Conservation (phyloP, 352 stramenopile genomes). For the Phytopythium litorale region DNA sequence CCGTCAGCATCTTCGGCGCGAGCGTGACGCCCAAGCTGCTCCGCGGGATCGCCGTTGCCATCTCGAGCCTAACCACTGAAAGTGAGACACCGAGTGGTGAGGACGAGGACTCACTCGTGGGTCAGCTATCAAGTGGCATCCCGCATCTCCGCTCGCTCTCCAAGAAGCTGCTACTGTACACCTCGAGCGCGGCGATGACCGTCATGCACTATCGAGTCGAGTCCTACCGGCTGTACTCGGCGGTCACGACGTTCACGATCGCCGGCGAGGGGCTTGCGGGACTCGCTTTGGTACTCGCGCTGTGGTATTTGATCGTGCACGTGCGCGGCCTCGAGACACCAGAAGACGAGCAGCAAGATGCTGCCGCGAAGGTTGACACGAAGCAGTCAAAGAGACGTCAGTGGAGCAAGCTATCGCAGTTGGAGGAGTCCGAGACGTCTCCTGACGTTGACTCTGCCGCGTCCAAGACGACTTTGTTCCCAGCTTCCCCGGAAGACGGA, state of each 20-base stretch:
- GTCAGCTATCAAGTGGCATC: not conserved
- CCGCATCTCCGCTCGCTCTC: not conserved
- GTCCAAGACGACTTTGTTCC: not conserved
- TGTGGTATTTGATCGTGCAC: not conserved
- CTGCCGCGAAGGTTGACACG: not conserved
- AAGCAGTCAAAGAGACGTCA: not conserved
- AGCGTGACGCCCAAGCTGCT: not conserved
- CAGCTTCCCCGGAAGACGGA: conserved; percentile 1
- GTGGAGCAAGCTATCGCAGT: not conserved
- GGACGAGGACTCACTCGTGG: not conserved
- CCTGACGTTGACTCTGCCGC: not conserved
- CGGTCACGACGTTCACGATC: conserved; percentile 2
- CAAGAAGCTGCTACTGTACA: conserved; percentile 3
- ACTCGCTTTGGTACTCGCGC: not conserved
- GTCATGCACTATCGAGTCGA: conserved; percentile 6
- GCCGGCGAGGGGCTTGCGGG: conserved; percentile 2
- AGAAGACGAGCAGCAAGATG: not conserved
- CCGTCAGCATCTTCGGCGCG: conserved; percentile 3
- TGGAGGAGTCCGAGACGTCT: not conserved
- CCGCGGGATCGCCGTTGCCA: not conserved
- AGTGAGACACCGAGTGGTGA: not conserved
- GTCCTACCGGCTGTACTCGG: conserved; percentile 4
- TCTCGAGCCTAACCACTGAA: not conserved
- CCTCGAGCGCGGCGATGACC: conserved; percentile 5
- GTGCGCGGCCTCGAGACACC: not conserved